These are phyloP conservation scores for Puccinia polysora DNA, from an alignment of 1,284 basidiomycete genomes.

Conservation along the genomic window DNA sequence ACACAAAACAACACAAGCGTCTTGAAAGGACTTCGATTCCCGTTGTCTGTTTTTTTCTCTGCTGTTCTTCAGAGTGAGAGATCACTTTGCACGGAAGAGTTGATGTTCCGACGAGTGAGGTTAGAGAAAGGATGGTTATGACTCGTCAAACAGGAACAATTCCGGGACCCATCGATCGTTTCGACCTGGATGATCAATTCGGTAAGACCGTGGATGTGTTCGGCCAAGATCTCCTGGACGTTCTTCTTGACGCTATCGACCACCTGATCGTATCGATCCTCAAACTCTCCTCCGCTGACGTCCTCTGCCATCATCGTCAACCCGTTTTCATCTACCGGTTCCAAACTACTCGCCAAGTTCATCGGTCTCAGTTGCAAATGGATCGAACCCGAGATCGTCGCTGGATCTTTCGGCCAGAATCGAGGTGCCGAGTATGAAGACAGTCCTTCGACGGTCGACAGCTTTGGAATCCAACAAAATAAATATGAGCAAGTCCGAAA, in stretches of 20 bases:
- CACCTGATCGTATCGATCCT: conserved; percentile 58
- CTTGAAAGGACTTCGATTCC: no score
- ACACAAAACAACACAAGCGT: no score
- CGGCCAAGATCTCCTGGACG: conserved; percentile 68
- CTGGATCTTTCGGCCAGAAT: conserved; percentile 94
- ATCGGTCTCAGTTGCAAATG: conserved; percentile 68
- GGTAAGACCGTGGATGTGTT: conserved; percentile 69
- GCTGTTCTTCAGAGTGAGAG: no score
- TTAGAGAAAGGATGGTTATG: neutral
- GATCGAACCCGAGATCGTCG: conserved; percentile 79
- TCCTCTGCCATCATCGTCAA: no score
- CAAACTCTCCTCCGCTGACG: conserved; percentile 18
- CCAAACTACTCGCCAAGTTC: conserved; percentile 59
- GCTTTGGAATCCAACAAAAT: conserved; percentile 53
- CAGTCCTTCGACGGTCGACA: conserved; percentile 67
- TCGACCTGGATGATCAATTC: conserved; percentile 83
- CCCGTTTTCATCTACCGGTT: no score
- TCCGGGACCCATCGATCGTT: conserved; percentile 35
- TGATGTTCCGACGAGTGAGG: neutral
- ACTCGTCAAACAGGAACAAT: conserved; percentile 28
- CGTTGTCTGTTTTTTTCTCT: no score
- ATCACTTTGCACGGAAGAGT: neutral
- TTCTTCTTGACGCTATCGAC: conserved; percentile 68
- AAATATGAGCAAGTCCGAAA: conserved; percentile 26
- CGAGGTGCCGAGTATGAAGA: conserved; percentile 72